phyloP scores from a whole-genome alignment of 1,284 basidiomycete species.

The Trametes pubescens region DNA sequence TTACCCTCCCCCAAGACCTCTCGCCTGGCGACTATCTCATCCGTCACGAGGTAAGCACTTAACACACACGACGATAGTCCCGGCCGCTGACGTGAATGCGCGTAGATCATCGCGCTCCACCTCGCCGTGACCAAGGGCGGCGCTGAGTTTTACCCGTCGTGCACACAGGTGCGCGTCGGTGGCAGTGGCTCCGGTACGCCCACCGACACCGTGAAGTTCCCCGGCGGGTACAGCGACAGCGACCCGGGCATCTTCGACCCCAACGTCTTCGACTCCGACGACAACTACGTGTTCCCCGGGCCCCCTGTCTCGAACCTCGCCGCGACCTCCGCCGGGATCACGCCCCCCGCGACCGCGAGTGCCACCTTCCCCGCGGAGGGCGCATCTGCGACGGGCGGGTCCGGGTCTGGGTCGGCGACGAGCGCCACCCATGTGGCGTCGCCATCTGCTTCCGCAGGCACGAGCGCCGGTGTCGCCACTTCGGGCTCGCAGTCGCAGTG shows the following conservation, averaged over 20 bases:
- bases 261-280: constrained; percentile 44
- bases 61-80: background rate
- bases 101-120: constrained; percentile 71
- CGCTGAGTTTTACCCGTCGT: constrained; percentile 80
- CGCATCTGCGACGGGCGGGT: constrained; percentile 23
- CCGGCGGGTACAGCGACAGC: constrained; percentile 70
- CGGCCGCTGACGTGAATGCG: background rate
- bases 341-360: constrained; percentile 28
- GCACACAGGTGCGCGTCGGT: constrained; percentile 65
- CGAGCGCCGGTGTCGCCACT: constrained; percentile 11
- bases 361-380: constrained; percentile 25
- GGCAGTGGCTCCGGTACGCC: constrained; percentile 55
- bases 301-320: constrained; percentile 45
- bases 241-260: constrained; percentile 66
- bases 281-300: constrained; percentile 51
- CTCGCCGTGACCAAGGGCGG: constrained; percentile 57
- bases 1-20: constrained; percentile 64
- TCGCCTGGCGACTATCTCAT: constrained; percentile 72
- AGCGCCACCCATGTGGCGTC: constrained; percentile 25
- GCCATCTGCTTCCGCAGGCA: constrained; percentile 22
- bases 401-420: constrained; percentile 25
- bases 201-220: constrained; percentile 62
- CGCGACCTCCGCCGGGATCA: constrained; percentile 27
- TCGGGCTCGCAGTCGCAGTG: constrained; percentile 25
- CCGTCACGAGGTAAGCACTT: constrained; percentile 59